Base-by-base conservation (phyloP, 768 basidiomycete species). In the Albatrellus ellisii region DNA sequence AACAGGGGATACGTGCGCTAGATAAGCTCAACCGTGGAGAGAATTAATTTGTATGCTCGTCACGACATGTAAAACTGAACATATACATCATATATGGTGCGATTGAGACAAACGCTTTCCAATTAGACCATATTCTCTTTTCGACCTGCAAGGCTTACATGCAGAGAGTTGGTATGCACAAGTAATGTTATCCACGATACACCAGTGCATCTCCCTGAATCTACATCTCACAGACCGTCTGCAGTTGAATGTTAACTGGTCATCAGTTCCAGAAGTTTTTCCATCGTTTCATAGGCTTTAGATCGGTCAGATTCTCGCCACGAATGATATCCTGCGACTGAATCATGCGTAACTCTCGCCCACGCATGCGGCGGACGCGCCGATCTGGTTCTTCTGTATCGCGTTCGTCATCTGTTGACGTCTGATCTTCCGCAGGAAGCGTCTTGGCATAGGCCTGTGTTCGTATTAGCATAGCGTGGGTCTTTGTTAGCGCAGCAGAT, bases 21-120 rank as follows among this genome's bases (percentile, higher is more conserved):
- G 90, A 91, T 53, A 95, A 94, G 62, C 75, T 97, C 26, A 82
- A 78, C 6, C 68, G 89, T 45, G 75, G 69, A 44, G 77, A 80
- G 49, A 50, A 50, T 29, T 50, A 22, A 44, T 29, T 15, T 22
- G 26, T 40, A 36, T 8, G 18, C 28, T 26, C 14, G 33, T 24
- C 25, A 25, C 12, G 35, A 38, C 22, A 14, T 50, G 43, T 48
- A 50, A 27, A 35, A 44, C 37, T 25, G 36, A 31, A 39, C 41
- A 49, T 36, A 36, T n/a, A n/a, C n/a, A n/a, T n/a, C n/a, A n/a
- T n/a, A n/a, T n/a, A n/a, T n/a, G n/a, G n/a, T n/a, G n/a, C n/a
- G n/a, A n/a, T n/a, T n/a, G n/a, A n/a, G n/a, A n/a, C n/a, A n/a
- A n/a, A n/a, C n/a, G n/a, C n/a, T n/a, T n/a, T n/a, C n/a, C n/a